phyloP scores from a whole-genome alignment of 345 rosid species.

The Eucalyptus dawsonii region DNA sequence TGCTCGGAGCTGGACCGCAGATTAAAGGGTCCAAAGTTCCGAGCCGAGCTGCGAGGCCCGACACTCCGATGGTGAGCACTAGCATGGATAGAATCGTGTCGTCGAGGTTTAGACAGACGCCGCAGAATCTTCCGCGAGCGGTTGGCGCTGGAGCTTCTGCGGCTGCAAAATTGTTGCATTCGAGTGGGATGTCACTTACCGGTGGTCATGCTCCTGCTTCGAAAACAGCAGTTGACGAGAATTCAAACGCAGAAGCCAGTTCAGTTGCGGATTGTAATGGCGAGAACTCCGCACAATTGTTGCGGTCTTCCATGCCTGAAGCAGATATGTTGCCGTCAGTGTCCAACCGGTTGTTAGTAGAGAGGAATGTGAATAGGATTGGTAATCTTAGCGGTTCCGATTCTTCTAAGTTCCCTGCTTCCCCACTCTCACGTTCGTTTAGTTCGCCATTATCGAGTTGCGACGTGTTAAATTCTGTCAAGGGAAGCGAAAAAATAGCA shows the following conservation, averaged over 20 bases:
- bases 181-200: constrained; percentile 22
- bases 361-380: constrained; percentile 15
- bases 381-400: not conserved
- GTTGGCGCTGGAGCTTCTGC: constrained; percentile 16
- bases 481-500: constrained; percentile 1
- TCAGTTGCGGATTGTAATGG: not conserved
- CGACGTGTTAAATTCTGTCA: constrained; percentile 4
- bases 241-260: not conserved
- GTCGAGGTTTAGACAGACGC: constrained; percentile 8
- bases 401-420: not conserved
- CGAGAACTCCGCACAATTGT: not conserved
- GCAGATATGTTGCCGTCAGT: constrained; percentile 16
- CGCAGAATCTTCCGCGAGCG: constrained; percentile 8
- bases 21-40: not conserved
- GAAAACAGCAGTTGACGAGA: not conserved
- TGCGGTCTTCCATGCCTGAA: constrained; percentile 26
- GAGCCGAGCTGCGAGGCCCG: not conserved
- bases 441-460: constrained; percentile 6
- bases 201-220: not conserved
- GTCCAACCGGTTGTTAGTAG: constrained; percentile 6
- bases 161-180: constrained; percentile 61
- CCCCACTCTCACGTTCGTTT: constrained; percentile 23
- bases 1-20: not conserved
- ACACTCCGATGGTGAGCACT: constrained; percentile 8
- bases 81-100: constrained; percentile 6